Evolutionary conservation across 768 basidiomycete genomes (phyloP), one percentile per base, ranked within the genome.

Genomic region (Mycena filopes): DNA sequence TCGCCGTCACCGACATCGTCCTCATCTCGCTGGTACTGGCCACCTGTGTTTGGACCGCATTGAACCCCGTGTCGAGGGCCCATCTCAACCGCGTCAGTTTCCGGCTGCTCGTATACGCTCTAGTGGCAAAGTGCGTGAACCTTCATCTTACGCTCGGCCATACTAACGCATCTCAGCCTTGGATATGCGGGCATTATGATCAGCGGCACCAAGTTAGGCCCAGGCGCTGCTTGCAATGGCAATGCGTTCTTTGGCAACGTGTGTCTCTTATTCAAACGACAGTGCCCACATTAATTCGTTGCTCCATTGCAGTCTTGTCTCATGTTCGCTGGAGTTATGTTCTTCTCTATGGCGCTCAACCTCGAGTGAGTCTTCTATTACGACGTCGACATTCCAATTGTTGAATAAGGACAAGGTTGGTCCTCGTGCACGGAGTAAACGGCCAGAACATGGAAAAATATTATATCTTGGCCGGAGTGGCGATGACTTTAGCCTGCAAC

Each of bases 381-480:
- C 33, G 33, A 6, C 15, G 15, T 36, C 36, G 10, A 15, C 11
- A 15, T 15, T 11, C 36, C 15, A 36, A 36, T 36, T 15, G 11
- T 11, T 10, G 15, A 10, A 15, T 36, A 36, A 36, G n/a, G n/a
- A 36, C 3, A 21, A 62, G 59, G n/a, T 26, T 67, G 54, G 59
- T 67, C 8, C 5, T 67, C 20, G 60, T 61, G 8, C 54, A 56
- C 21, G 43, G 21, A 8, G 50, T 65, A 18, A 65, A 59, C 40
- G 63, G 54, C 21, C 29, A 57, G 36, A 55, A 45, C 26, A 67
- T 67, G 60, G 66, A 63, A 28, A 56, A 50, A 21, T 67, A 51
- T 20, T 67, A 67, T 51, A 26, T 67, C 20, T 2, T 41, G 10
- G 55, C 40, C 3, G 47, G 20, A 16, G 21, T 50, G 18, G 10